phyloP scores from a whole-genome alignment of 176 grass and related monocot species.

The Zea luxurians region DNA sequence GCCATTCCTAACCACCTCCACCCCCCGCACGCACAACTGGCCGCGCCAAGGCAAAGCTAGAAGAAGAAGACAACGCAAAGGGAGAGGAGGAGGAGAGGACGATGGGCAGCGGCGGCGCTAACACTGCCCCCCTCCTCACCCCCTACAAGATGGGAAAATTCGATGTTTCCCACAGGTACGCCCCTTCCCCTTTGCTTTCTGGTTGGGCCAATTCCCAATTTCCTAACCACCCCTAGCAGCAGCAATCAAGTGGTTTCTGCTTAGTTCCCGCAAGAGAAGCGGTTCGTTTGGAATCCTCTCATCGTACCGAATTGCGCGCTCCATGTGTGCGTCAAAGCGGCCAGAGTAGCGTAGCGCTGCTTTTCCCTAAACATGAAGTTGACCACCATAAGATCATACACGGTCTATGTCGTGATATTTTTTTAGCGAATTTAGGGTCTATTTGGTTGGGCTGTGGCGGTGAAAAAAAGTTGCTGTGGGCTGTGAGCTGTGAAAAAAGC shows the following conservation, averaged over 20 bases:
- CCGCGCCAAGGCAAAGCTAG: not conserved
- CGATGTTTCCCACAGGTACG: constrained; percentile 55
- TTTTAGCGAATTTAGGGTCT: constrained; percentile 14
- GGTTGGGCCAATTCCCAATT: not conserved
- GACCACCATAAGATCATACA: not conserved
- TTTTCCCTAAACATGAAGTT: constrained; percentile 3
- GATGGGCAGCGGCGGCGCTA: constrained; percentile 12
- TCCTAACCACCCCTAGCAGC: not conserved
- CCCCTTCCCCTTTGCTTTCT: not conserved
- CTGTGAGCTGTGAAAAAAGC: no score
- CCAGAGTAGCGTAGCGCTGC: not conserved
- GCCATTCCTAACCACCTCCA: not conserved
- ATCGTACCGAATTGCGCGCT: not conserved
- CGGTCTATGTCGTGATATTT: constrained; percentile 27
- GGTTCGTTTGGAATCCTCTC: not conserved
- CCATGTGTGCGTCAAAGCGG: constrained; percentile 11
- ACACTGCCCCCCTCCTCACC: constrained; percentile 39
- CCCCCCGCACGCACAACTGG: not conserved
- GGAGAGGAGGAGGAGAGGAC: not conserved
- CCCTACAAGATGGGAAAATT: constrained; percentile 63
- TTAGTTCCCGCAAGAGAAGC: not conserved
- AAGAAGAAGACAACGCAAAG: not conserved
- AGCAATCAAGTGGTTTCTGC: not conserved
- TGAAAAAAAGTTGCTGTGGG: no score
- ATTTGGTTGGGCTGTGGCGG: no score